Base-by-base conservation (phyloP, 495 filamentous ascomycete genomes). In the Penicillium robsamsonii region DNA sequence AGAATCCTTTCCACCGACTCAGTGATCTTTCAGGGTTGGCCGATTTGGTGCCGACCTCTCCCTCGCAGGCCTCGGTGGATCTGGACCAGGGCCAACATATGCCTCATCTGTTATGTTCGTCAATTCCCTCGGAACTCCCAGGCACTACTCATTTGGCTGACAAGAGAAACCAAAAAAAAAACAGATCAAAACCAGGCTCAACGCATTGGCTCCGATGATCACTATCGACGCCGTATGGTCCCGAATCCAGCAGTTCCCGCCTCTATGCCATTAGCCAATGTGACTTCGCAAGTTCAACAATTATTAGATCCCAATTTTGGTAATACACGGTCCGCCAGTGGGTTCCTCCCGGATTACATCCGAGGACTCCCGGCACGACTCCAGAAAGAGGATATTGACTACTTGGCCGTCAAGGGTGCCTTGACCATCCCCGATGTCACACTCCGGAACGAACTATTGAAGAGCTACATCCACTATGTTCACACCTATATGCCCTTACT, bases 401-500 rank as follows among this genome's bases (percentile, higher is more conserved):
- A 90, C 65, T 79, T 94, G 52, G 76, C 78, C 30, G 80, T 79
- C 62, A 92, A 93, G 72, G 89, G 88, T 1, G 91, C 89, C 0
- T 67, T 96, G 58, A 80, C 81, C 0, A 75, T 94, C 11, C 91
- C 91, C 0, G 79, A 83, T 35, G 70, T 76, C n/a, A 67, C 66
- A 2, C 68, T 93, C 29, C 85, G 90, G 63, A 89, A 85, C 68
- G 90, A 88, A 49, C 72, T 94, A 25, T 70, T 96, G 5, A 83
- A 84, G 56, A 81, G 82, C 20, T 93, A 91, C 64, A 77, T 92
- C 50, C 87, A 93, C 65, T 94, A 85, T 69, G 90, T 94, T 7
- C 86, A 96, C 64, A 89, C 90, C 5, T 93, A 88, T 69, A 93
- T 94, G 89, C 91, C 91, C n/a, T 74, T 93, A 25, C 63, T 96